phyloP scores from a whole-genome alignment of 179 eudicot species.

The Sideroxylon spinosum region DNA sequence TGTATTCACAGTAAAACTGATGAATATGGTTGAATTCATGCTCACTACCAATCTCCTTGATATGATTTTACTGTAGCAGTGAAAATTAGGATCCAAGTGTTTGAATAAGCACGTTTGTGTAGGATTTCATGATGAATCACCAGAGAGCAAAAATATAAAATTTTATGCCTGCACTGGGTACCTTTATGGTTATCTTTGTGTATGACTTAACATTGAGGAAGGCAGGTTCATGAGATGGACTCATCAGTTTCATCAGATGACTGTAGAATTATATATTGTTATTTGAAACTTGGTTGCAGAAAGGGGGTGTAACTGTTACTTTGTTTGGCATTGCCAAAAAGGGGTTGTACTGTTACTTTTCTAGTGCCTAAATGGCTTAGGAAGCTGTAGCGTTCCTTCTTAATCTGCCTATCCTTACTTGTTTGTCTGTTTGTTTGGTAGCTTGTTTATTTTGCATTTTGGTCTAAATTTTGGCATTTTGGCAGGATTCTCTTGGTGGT shows the following conservation, averaged over 20 bases:
- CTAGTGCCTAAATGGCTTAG: neutral
- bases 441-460: constrained; percentile 7
- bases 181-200: neutral
- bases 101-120: neutral
- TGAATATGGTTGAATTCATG: neutral
- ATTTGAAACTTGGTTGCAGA: neutral
- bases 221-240: neutral
- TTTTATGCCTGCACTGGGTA: neutral
- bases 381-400: neutral
- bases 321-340: too few relatives aligned
- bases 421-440: neutral
- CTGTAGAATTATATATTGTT: too few relatives aligned
- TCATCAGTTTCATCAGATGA: neutral
- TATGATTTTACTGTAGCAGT: neutral
- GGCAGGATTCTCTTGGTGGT: constrained; percentile 99
- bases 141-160: constrained; percentile 5
- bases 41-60: neutral
- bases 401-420: neutral
- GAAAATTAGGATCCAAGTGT: neutral
- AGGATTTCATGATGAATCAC: neutral
- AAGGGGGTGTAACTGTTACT: neutral
- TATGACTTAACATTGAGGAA: neutral
- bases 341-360: neutral
- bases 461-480: constrained; percentile 16
- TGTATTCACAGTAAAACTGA: neutral